A percentile compares a stretch with the other conserved stretches of the same genome.
Evolutionary conservation across 2,329 filamentous ascomycete genomes (phyloP).

Genomic region (Clonostachys chloroleuca): DNA sequence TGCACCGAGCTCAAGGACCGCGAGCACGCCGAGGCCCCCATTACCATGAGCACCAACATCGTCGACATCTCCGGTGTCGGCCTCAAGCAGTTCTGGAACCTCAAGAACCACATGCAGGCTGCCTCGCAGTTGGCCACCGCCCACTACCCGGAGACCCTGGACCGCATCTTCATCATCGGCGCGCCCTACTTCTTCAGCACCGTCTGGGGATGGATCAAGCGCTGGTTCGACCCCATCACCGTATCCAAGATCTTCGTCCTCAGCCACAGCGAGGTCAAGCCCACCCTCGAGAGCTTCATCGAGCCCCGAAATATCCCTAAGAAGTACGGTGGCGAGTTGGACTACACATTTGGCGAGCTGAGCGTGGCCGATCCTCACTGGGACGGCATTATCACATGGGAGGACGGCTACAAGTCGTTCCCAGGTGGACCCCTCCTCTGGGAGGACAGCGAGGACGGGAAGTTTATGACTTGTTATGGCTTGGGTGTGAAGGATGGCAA

Average conservation of each 20-base stretch:
- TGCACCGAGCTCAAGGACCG: slow-evolving; percentile 73
- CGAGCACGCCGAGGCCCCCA: slow-evolving; percentile 72
- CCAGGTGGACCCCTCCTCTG: slow-evolving; percentile 54
- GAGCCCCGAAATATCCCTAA: slow-evolving; percentile 80
- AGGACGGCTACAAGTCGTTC: slow-evolving; percentile 46
- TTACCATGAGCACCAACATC: slow-evolving; percentile 91
- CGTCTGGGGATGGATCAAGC: slow-evolving; percentile 92
- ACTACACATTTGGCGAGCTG: slow-evolving; percentile 75
- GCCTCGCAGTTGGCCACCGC: slow-evolving; percentile 84
- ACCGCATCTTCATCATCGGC: slow-evolving; percentile 66
- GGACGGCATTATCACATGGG: slow-evolving; percentile 44
- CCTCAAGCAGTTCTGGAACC: slow-evolving; percentile 91
- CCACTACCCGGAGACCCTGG: slow-evolving; percentile 91
- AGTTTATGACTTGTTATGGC: slow-evolving; percentile 45
- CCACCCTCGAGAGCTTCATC: slow-evolving; percentile 77
- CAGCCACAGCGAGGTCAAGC: slow-evolving; percentile 63
- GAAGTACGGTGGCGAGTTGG: slow-evolving; percentile 81
- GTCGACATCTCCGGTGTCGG: slow-evolving; percentile 88
- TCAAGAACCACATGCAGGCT: slow-evolving; percentile 91
- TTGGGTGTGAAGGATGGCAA: slow-evolving; percentile 42
- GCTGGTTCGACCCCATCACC: slow-evolving; percentile 92
- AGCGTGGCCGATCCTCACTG: slow-evolving; percentile 66
- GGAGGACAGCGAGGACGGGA: slow-evolving; percentile 41
- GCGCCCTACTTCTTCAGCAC: slow-evolving; percentile 89
- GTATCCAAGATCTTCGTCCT: slow-evolving; percentile 96